phyloP scores from a whole-genome alignment of 805 yeast species.

The Candida orba region DNA sequence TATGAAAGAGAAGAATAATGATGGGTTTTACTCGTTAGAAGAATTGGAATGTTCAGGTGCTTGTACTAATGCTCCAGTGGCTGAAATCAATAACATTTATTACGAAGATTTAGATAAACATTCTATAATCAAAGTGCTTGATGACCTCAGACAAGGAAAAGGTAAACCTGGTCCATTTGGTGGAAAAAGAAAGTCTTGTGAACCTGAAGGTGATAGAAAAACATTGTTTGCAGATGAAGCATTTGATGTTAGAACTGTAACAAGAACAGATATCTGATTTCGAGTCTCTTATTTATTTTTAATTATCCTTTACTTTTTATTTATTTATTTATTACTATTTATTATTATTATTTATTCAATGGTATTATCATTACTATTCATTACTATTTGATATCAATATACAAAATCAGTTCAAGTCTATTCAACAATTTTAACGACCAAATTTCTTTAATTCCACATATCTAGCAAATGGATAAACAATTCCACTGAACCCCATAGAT shows the following conservation, averaged over 20 bases:
- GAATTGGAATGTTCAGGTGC: constrained; percentile 93
- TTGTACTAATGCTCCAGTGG: constrained; percentile 86
- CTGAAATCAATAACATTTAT: constrained; percentile 76
- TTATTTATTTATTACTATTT: not conserved
- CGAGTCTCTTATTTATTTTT: constrained; percentile 1
- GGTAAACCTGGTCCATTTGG: constrained; percentile 64
- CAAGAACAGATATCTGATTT: constrained; percentile 53
- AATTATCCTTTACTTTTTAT: constrained; percentile 3
- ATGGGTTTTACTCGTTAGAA: constrained; percentile 70
- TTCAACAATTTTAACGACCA: constrained; percentile 30
- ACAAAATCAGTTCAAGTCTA: not conserved
- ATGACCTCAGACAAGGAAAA: constrained; percentile 55
- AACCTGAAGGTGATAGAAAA: constrained; percentile 67
- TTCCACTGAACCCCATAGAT: constrained; percentile 61
- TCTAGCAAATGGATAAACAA: constrained; percentile 58
- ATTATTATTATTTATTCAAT: no score
- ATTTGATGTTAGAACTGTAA: constrained; percentile 57
- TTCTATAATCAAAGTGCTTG: constrained; percentile 51
- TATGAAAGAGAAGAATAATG: constrained; percentile 63
- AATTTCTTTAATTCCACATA: constrained; percentile 54
- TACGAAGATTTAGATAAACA: constrained; percentile 76
- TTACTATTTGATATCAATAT: not conserved
- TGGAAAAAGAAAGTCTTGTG: constrained; percentile 59
- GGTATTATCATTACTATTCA: no score
- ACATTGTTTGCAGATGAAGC: constrained; percentile 57